These are phyloP conservation scores for Penicillium roqueforti DNA, from an alignment of 495 filamentous ascomycete species.

Conservation along the genomic window DNA sequence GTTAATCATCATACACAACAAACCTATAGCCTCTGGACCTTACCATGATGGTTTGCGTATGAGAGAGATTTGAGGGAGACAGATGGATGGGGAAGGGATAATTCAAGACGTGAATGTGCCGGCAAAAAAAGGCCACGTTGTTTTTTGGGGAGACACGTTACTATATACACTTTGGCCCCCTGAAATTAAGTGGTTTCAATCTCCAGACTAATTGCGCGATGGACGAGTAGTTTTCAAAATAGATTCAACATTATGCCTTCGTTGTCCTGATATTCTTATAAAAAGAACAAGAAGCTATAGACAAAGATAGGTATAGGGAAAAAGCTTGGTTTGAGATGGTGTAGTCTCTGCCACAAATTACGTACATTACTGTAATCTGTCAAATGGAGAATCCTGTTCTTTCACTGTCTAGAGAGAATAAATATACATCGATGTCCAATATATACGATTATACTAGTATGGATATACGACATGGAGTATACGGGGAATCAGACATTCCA, in stretches of 20 bases:
- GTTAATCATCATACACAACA: neutral
- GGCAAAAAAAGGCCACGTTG: slow-evolving; percentile 15
- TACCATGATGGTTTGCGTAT: slow-evolving; percentile 1
- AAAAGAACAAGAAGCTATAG: neutral
- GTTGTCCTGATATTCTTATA: neutral
- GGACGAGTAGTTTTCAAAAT: neutral
- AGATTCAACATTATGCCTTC: neutral
- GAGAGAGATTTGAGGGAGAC: neutral
- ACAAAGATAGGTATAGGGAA: neutral
- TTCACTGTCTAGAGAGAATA: neutral
- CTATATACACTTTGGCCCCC: neutral
- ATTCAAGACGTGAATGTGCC: slow-evolving; percentile 1
- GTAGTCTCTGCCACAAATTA: neutral
- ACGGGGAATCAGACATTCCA: neutral
- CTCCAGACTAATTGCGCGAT: neutral
- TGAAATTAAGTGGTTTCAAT: neutral
- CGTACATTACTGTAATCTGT: neutral
- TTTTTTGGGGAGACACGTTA: neutral
- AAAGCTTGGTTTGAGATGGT: neutral
- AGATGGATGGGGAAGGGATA: neutral
- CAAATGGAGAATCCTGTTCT: neutral
- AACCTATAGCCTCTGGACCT: neutral
- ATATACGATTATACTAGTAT: too few relatives aligned
- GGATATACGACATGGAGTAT: too few relatives aligned
- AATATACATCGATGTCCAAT: neutral